Conservation (phyloP, 192 early-diverging fungal species). For the Funneliformis mosseae region DNA sequence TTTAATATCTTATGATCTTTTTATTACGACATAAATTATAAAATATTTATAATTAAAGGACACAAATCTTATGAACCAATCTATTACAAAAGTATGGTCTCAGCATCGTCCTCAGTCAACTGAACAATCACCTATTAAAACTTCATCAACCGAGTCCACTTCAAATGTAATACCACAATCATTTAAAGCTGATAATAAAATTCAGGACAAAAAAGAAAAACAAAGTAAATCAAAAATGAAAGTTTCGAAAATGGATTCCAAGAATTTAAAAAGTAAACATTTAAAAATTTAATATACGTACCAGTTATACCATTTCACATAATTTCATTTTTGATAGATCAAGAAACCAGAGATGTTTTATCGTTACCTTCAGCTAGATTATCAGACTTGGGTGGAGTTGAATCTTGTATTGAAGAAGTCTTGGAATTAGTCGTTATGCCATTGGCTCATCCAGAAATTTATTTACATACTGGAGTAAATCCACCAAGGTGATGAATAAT, state of each 20-base stretch:
- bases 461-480: conserved; percentile 87
- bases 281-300: background rate
- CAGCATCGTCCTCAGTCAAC: background rate
- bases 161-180: background rate
- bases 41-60: conserved; percentile 43
- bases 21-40: background rate
- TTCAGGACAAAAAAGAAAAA: background rate
- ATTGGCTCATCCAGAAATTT: conserved; percentile 90
- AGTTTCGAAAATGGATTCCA: background rate
- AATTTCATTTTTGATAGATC: background rate
- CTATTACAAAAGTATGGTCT: conserved; percentile 53
- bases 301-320: background rate
- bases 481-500: conserved; percentile 60
- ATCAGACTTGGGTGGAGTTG: conserved; percentile 89
- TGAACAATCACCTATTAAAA: conserved; percentile 26
- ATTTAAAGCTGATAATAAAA: background rate
- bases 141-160: conserved; percentile 39
- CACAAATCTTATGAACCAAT: conserved; percentile 63
- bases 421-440: conserved; percentile 93
- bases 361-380: conserved; percentile 60
- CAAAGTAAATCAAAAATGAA: background rate
- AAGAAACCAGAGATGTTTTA: background rate
- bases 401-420: conserved; percentile 85
- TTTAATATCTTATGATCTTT: background rate
- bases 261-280: background rate